Evolutionary conservation across 345 rosid genomes (phyloP).

Genomic region (Balakata baccata): DNA sequence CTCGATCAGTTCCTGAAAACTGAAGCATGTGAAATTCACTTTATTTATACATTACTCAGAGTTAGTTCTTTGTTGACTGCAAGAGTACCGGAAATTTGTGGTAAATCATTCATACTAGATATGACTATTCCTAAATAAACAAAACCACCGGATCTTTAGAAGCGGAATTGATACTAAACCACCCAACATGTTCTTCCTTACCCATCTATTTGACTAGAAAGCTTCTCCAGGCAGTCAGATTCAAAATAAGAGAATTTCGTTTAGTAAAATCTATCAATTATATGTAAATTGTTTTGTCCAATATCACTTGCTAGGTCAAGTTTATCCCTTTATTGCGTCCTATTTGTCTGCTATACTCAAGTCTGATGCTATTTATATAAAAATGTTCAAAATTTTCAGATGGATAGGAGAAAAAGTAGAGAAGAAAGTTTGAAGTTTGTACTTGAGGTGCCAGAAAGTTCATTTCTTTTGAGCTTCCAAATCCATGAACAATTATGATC

Average conservation of each 20-base stretch:
- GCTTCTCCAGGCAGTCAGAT: slow-evolving; percentile 2
- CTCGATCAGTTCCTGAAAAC: slow-evolving; percentile 66
- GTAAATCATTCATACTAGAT: not conserved
- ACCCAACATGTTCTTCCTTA: not conserved
- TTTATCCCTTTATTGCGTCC: not conserved
- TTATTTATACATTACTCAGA: slow-evolving; percentile 2
- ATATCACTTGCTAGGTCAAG: not conserved
- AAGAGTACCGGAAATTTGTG: not conserved
- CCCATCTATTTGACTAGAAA: too few species aligned
- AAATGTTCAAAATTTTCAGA: not conserved
- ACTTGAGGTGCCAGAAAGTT: slow-evolving; percentile 71
- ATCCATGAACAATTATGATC: slow-evolving; percentile 79
- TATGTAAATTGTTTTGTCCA: not conserved
- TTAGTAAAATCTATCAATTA: not conserved
- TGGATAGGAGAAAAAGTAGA: not conserved
- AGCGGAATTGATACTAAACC: not conserved
- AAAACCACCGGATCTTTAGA: slow-evolving; percentile 1
- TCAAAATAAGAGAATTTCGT: not conserved
- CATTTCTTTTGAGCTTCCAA: slow-evolving; percentile 96
- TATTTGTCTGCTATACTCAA: not conserved
- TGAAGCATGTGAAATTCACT: slow-evolving; percentile 32
- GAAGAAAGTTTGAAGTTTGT: slow-evolving; percentile 18
- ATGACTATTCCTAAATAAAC: not conserved
- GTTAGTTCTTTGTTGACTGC: not conserved
- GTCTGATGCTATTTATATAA: not conserved